Evolutionary conservation across 192 early-diverging fungal genomes (phyloP), one percentile per base, ranked within the genome.

Genomic region (Coemansia sp.): DNA sequence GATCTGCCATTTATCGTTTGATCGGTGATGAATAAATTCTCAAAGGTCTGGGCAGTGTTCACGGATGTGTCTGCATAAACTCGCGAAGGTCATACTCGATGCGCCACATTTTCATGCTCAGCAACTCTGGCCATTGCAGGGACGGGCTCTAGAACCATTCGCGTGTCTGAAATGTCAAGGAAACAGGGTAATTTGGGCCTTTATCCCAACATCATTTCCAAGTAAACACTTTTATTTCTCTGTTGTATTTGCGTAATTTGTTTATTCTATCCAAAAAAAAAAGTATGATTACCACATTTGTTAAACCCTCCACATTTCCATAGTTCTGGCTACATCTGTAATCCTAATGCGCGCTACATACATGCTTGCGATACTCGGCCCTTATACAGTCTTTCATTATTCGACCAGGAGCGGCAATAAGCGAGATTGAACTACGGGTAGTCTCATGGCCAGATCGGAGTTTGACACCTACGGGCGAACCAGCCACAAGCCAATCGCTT

Each of bases 401-500:
- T 48, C 45, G 45, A 20, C 45, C n/a, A 48, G 19, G 19, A 20
- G 45, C 45, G 8, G 45, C n/a, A 48, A 20, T 48, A 48, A 20
- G 8, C 5, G n/a, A 48, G 5, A 48, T 3, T 20, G 19, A 20
- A 48, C 4, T 48, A 48, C n/a, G n/a, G 45, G 45, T 19, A 11
- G 19, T 48, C 17, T 19, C 19, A 48, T 48, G 45, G 45, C 23
- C 23, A 52, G 8, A 25, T 20, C 49, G 5, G 8, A 20, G 5
- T 58, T 42, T 59, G 45, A 66, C 20, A 32, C 49, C 42, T 38
- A 14, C 29, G 63, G 63, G 8, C 33, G 52, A 19, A 32, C 40
- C 17, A 14, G 17, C 19, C 7, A 41, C 3, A 10, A 33, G 4
- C 32, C 69, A 9, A 20, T 41, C 5, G 49, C 69, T 19, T 76